Evolutionary conservation across 305 asterid genomes (phyloP), one percentile per base, ranked within the genome.

Genomic region (Fraxinus sp.): DNA sequence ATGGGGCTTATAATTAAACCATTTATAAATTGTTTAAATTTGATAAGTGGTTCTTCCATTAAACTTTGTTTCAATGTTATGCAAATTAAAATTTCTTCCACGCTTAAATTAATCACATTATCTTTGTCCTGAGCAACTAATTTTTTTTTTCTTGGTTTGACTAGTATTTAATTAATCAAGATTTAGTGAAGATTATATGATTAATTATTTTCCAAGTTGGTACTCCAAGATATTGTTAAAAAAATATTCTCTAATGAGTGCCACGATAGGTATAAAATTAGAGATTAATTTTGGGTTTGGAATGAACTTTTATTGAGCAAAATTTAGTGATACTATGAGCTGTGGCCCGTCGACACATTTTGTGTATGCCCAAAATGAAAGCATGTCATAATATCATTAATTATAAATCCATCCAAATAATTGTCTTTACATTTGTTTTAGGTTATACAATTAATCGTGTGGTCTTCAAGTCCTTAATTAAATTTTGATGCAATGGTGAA

Each of bases 41-140:
- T 39, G 74, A 46, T 82, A 76, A 87, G 89, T 87, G 89, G 84
- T 87, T 84, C 87, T 84, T 82, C 89, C 89, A 87, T 87, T 84
- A 72, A 76, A 55, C 32, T 79, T 82, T 81, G 87, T 81, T 83
- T 41, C 49, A 80, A 80, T 62, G 32, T 20, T 22, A 62, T 76
- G 77, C 85, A 80, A 86, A 75, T 44, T 44, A 52, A 44, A 30
- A 78, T 77, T 71, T 82, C 64, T 37, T 46, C 57, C 52, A 72
- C 68, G 20, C 83, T 64, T 9, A 80, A 86, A 75, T 44, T 44
- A 52, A 44, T 49, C 72, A 73, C 68, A 55, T 35, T 3, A 24
- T 26, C 71, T 57, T 76, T 81, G 59, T 44, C 49, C 32, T 76
- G 75, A 20, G n/a, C n/a, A n/a, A 80, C 2, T 4, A 77, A 14